Conservation (phyloP, 768 basidiomycete species). For the Coprinopsis sp. region DNA sequence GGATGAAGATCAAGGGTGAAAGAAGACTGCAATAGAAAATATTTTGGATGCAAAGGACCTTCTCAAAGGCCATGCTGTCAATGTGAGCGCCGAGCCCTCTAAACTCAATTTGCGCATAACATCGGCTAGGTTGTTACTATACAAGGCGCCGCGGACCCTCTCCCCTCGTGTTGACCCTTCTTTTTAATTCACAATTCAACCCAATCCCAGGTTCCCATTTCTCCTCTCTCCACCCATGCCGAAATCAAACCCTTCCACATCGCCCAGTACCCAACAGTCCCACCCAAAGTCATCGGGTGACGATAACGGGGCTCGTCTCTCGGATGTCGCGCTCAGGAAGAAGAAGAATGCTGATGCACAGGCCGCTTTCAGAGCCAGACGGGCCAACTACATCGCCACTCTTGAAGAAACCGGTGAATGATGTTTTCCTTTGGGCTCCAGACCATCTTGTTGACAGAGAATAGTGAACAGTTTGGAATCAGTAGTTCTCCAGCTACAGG, state of each 20-base stretch:
- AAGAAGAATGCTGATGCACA: constrained; percentile 91
- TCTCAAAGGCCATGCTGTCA: constrained; percentile 42
- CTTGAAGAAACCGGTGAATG: constrained; percentile 71
- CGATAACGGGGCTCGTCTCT: constrained; percentile 39
- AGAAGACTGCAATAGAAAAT: too few species aligned
- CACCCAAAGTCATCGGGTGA: constrained; percentile 31
- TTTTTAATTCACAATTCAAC: constrained; percentile 62
- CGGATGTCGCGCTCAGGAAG: constrained; percentile 71
- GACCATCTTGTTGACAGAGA: constrained; percentile 14
- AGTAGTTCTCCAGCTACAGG: constrained; percentile 81
- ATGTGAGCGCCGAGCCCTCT: constrained; percentile 41
- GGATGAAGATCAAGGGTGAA: constrained; percentile 44
- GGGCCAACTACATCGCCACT: constrained; percentile 84
- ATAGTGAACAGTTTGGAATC: constrained; percentile 78
- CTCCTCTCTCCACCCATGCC: constrained; percentile 33
- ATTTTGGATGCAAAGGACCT: constrained; percentile 28
- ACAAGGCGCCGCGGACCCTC: constrained; percentile 53
- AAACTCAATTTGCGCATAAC: constrained; percentile 50
- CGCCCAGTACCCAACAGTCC: constrained; percentile 20
- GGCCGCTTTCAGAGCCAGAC: constrained; percentile 75
- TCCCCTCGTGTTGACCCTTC: constrained; percentile 63
- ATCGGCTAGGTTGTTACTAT: constrained; percentile 41
- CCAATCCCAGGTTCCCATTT: constrained; percentile 42
- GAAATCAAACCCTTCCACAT: constrained; percentile 33
- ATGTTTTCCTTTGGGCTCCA: constrained; percentile 9